These are phyloP conservation scores for Globisporangium abappressorium DNA, from an alignment of 352 stramenopile genomes.

Conservation along the genomic window DNA sequence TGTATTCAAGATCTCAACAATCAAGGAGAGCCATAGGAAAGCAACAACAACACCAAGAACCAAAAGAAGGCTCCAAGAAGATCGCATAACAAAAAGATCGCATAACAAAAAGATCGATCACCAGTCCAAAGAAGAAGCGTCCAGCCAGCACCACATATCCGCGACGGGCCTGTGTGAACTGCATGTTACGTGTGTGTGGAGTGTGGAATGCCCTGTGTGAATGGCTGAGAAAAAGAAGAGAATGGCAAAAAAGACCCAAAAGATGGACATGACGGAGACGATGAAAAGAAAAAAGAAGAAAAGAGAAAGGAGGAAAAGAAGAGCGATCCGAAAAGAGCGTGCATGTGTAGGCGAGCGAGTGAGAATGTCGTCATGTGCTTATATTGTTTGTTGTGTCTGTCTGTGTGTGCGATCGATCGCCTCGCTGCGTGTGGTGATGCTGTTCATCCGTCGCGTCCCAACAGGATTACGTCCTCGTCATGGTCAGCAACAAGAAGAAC, in stretches of 20 bases:
- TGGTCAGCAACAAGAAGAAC: constrained; percentile 87
- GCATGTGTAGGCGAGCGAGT: constrained; percentile 10
- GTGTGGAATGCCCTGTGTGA: constrained; percentile 6
- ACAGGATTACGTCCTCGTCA: constrained; percentile 84
- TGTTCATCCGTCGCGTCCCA: constrained; percentile 14
- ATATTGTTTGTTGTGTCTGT: constrained; percentile 31
- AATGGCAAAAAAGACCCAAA: constrained; percentile 11
- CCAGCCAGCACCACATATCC: not conserved
- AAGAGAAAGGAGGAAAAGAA: constrained; percentile 7
- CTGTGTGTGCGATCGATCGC: constrained; percentile 20
- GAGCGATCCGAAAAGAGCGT: constrained; percentile 20
- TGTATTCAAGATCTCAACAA: not conserved
- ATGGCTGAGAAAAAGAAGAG: constrained; percentile 5
- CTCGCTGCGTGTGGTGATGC: constrained; percentile 11
- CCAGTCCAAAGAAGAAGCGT: not conserved
- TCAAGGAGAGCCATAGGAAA: not conserved
- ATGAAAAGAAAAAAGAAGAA: constrained; percentile 5
- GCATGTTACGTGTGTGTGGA: constrained; percentile 5
- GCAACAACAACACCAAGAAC: not conserved
- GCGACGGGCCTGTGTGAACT: constrained; percentile 1
- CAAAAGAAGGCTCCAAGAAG: not conserved
- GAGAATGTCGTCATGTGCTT: constrained; percentile 20
- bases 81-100: not conserved
- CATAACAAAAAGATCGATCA: not conserved
- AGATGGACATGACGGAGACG: constrained; percentile 3